Base-by-base conservation (phyloP, 2,329 filamentous ascomycete genomes). In the Geosmithia putterillii region DNA sequence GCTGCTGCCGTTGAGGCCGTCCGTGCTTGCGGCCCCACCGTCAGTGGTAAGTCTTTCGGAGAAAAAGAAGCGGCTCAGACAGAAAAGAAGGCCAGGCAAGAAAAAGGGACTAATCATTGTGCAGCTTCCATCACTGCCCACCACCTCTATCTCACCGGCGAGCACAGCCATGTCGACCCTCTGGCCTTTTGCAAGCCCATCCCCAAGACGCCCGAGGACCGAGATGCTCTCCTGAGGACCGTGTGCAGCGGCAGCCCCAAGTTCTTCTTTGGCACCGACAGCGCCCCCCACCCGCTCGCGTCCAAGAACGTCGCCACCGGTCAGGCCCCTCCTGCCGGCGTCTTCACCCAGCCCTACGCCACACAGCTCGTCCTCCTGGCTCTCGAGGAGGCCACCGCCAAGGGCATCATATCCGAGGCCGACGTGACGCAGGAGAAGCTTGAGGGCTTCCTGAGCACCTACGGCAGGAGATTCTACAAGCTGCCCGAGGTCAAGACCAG, bases 71-170 rank as follows among this genome's bases (percentile, higher is more conserved):
- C 28, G 8, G 28, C 8, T 15, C 18, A 7, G 4, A 18, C 10
- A 38, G 10, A 32, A 3, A 14, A 32, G 28, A 32, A 12, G 28
- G n/a, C n/a, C n/a, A n/a, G n/a, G n/a, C n/a, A 9, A 10, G 4
- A 17, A 44, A 43, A 15, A 14, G 20, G 7, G 7, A 36, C 15
- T 15, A 9, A 25, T n/a, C 19, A 25, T 8, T 12, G 28, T 12
- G 15, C 10, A 60, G 81, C 74, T 4, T 90, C 85, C 9, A 87
- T 94, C 51, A 95, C 88, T 0, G 85, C 86, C 2, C 88, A 95
- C 56, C 88, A 95, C 55, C 69, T 94, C 19, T 87, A 77, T 51
- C 71, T 95, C 25, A 86, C 83, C 12, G 79, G 86, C 15, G 83
- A 92, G 53, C 80, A 88, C 52, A 67, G 64, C 46, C 63, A 64